Evolutionary conservation across 2,329 filamentous ascomycete genomes (phyloP).

Genomic region (Neonectria faginata): DNA sequence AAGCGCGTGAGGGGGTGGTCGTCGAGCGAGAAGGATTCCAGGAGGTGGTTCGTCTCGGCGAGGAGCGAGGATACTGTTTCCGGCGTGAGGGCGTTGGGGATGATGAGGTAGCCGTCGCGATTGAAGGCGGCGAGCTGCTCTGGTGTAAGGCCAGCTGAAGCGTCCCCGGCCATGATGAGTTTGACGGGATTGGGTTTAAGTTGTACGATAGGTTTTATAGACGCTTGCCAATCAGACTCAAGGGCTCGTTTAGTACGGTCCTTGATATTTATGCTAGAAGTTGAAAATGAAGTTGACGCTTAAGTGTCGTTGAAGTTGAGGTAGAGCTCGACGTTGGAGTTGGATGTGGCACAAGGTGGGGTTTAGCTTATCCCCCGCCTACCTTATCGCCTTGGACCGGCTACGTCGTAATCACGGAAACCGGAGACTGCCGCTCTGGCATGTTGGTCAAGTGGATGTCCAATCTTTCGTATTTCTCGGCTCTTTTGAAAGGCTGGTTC

Average conservation of each 20-base stretch:
- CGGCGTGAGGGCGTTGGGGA: constrained; percentile 79
- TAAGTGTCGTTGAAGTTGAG: constrained; percentile 23
- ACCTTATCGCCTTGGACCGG: constrained; percentile 28
- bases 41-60: constrained; percentile 78
- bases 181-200: background rate
- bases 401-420: constrained; percentile 24
- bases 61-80: constrained; percentile 76
- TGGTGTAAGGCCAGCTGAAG: constrained; percentile 70
- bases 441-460: background rate
- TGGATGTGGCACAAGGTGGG: constrained; percentile 37
- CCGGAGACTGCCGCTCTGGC: constrained; percentile 21
- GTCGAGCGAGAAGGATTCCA: constrained; percentile 80
- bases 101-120: constrained; percentile 88
- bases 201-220: background rate
- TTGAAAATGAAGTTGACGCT: constrained; percentile 25
- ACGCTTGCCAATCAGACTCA: constrained; percentile 2
- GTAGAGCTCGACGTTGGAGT: constrained; percentile 19
- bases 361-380: constrained; percentile 38
- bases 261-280: background rate
- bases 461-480: background rate
- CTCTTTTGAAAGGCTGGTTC: background rate
- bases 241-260: background rate
- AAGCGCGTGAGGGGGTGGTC: constrained; percentile 95
- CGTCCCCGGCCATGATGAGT: constrained; percentile 33
- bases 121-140: constrained; percentile 79